Evolutionary conservation across 108 stramenopile species (phyloP).

Genomic region (Skeletonema marinoi): DNA sequence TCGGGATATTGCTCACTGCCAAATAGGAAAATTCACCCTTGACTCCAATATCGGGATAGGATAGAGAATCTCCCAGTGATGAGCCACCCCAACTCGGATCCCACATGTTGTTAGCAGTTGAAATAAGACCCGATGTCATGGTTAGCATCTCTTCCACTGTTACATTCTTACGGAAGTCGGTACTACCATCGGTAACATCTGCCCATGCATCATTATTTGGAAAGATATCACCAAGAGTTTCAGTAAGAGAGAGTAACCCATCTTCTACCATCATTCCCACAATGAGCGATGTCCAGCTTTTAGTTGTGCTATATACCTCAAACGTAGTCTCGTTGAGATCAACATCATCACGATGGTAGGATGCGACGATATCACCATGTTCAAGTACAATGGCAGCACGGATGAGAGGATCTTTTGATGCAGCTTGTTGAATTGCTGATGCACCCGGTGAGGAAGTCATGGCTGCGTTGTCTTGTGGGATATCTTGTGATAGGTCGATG

Average conservation of each 20-base stretch:
- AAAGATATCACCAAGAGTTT: constrained; percentile 24
- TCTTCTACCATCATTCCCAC: constrained; percentile 22
- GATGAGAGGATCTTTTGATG: not conserved
- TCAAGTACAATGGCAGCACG: constrained; percentile 11
- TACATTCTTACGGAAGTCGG: not conserved
- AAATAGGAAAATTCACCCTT: constrained; percentile 9
- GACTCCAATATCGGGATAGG: not conserved
- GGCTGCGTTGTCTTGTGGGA: not conserved
- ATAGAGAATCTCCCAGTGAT: not conserved
- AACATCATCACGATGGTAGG: constrained; percentile 10
- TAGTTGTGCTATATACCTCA: not conserved
- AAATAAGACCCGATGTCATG: constrained; percentile 19
- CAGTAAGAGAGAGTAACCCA: constrained; percentile 3
- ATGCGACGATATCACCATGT: constrained; percentile 1
- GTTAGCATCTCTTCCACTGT: constrained; percentile 25
- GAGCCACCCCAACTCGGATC: not conserved
- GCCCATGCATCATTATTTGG: constrained; percentile 7
- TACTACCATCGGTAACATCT: constrained; percentile 9
- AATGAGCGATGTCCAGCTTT: not conserved
- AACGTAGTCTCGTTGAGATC: not conserved
- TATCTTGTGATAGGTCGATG: not conserved
- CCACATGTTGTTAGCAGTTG: not conserved
- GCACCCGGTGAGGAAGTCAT: not conserved
- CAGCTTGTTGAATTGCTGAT: not conserved
- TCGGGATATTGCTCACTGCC: not conserved